phyloP scores from a whole-genome alignment of 2,329 filamentous ascomycete species.

The Aspergillus neoniger region DNA sequence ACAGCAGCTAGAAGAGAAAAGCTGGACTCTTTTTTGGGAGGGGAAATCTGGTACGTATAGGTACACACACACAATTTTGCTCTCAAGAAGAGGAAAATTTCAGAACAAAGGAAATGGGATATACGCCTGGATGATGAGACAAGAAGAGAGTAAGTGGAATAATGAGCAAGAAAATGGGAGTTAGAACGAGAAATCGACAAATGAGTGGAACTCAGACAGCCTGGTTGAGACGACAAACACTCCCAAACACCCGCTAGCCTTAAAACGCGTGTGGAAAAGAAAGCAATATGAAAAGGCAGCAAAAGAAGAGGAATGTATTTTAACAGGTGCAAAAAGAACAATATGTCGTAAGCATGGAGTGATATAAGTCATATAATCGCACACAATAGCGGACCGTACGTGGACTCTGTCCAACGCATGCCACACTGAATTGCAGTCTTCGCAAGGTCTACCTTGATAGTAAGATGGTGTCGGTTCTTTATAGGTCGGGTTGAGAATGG shows the following conservation, averaged over 20 bases:
- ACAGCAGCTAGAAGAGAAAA: constrained; percentile 2
- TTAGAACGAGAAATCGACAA: background rate
- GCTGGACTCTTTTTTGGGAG: background rate
- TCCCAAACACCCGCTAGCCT: constrained; percentile 26
- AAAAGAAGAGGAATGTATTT: constrained; percentile 25
- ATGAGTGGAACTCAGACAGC: constrained; percentile 16
- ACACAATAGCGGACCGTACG: constrained; percentile 12
- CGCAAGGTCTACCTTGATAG: background rate
- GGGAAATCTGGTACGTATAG: background rate
- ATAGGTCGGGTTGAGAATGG: constrained; percentile 28
- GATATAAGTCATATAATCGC: constrained; percentile 13
- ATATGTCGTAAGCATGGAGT: constrained; percentile 22
- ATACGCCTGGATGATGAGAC: background rate
- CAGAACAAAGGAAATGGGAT: constrained; percentile 5
- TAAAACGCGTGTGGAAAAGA: constrained; percentile 9
- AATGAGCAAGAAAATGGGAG: background rate
- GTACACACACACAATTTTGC: constrained; percentile 2
- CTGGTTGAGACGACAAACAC: constrained; percentile 19
- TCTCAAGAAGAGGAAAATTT: background rate
- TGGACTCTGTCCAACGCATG: background rate
- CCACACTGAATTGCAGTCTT: constrained; percentile 16
- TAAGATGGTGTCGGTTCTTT: constrained; percentile 18
- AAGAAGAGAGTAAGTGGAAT: background rate
- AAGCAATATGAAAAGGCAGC: background rate
- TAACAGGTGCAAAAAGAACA: constrained; percentile 26